Percentiles rank a stretch among this genome's conserved stretches.
Evolutionary conservation across 257 asterid species (phyloP).

Genomic region (Linaria vulgaris): DNA sequence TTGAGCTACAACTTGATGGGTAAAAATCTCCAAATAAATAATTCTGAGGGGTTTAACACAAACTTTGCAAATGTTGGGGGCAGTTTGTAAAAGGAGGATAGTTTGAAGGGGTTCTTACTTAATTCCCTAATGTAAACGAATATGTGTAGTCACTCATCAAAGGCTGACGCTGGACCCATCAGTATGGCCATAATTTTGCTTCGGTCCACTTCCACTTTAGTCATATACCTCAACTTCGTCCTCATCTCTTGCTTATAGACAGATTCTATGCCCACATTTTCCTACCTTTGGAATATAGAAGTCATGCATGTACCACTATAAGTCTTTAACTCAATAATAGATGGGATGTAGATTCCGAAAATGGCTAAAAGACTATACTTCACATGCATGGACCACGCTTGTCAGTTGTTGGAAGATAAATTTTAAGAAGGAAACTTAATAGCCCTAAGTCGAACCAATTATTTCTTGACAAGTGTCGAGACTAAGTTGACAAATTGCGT

Average conservation of each 20-base stretch:
- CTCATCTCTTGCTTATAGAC: not conserved
- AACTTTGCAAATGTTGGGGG: too few species aligned
- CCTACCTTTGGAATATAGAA: not conserved
- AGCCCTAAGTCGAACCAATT: too few species aligned
- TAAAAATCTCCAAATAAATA: too few species aligned
- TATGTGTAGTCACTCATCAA: not conserved
- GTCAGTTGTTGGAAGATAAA: too few species aligned
- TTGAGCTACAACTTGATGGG: too few species aligned
- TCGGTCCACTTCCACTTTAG: not conserved
- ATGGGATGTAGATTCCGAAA: not conserved
- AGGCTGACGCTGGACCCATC: not conserved
- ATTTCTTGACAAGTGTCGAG: not conserved
- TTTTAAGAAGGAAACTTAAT: too few species aligned
- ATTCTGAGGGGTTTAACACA: too few species aligned
- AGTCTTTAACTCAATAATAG: not conserved
- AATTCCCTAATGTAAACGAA: too few species aligned
- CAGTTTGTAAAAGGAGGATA: too few species aligned
- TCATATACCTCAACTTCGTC: conserved; percentile 3
- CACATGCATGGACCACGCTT: too few species aligned
- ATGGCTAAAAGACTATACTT: not conserved
- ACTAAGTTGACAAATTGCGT: not conserved
- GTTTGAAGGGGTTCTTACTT: too few species aligned
- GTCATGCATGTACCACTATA: not conserved
- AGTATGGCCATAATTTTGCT: not conserved
- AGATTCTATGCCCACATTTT: conserved; percentile 15